Evolutionary conservation across 2,329 filamentous ascomycete species (phyloP).

Genomic region (Pseudophaeomoniella oleicola): DNA sequence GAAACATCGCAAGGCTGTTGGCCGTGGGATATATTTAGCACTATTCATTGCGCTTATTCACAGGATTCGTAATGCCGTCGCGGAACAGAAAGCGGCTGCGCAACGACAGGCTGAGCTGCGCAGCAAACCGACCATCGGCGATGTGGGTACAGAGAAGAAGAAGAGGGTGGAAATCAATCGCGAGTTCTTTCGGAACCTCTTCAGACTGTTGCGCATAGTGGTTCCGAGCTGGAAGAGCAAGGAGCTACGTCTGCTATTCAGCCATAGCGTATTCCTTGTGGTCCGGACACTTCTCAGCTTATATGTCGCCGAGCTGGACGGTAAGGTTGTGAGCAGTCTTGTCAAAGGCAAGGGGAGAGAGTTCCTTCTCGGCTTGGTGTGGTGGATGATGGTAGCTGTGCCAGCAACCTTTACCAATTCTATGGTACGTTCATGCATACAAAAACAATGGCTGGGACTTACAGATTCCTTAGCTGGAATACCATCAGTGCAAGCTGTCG

Average conservation of each 20-base stretch:
- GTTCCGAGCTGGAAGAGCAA: conserved; percentile 83
- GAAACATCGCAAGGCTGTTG: conserved; percentile 66
- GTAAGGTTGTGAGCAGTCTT: conserved; percentile 77
- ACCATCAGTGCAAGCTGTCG: conserved; percentile 89
- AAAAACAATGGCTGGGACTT: neutral
- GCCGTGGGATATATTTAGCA: conserved; percentile 68
- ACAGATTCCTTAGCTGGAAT: conserved; percentile 52
- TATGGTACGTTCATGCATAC: conserved; percentile 50
- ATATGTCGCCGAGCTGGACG: conserved; percentile 93
- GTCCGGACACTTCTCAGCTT: conserved; percentile 82
- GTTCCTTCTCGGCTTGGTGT: conserved; percentile 74
- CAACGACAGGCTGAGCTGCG: conserved; percentile 49
- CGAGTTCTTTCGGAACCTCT: conserved; percentile 66
- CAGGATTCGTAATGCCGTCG: conserved; percentile 79
- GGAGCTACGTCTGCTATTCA: conserved; percentile 71
- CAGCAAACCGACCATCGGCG: conserved; percentile 31
- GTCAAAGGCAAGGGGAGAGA: conserved; percentile 84
- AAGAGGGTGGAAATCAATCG: conserved; percentile 87
- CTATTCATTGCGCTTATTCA: conserved; percentile 69
- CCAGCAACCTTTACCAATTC: conserved; percentile 97
- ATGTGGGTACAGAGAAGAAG: conserved; percentile 24
- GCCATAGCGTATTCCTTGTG: conserved; percentile 87
- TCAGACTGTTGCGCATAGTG: conserved; percentile 69
- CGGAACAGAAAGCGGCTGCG: conserved; percentile 80
- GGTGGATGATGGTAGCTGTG: conserved; percentile 97